A percentile compares a stretch with the other conserved stretches of the same genome.
Conservation (phyloP, 352 stramenopile species). For the Salisapilia sapeloensis region DNA sequence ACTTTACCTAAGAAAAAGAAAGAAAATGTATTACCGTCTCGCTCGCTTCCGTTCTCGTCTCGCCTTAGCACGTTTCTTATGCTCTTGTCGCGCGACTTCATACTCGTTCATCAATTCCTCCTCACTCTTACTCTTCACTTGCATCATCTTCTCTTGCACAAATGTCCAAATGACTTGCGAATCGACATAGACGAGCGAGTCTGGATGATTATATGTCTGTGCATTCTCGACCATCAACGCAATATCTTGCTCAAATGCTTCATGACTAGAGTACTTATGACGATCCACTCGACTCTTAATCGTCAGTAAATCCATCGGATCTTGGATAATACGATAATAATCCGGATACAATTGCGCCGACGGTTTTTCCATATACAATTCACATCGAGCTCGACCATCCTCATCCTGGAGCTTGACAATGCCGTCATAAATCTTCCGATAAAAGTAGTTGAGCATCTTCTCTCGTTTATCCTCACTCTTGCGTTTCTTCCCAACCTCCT, state of each 20-base stretch:
- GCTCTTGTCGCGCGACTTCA: slow-evolving; percentile 60
- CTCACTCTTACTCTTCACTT: slow-evolving; percentile 33
- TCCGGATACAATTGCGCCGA: slow-evolving; percentile 72
- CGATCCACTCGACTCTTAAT: slow-evolving; percentile 69
- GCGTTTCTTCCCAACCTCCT: slow-evolving; percentile 12
- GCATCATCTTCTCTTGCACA: slow-evolving; percentile 63
- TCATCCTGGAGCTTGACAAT: slow-evolving; percentile 62
- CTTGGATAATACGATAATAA: slow-evolving; percentile 80
- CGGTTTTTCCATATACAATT: slow-evolving; percentile 67
- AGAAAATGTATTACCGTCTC: slow-evolving; percentile 28
- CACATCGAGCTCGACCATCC: slow-evolving; percentile 39
- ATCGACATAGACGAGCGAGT: slow-evolving; percentile 72
- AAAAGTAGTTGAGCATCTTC: slow-evolving; percentile 66
- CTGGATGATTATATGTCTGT: slow-evolving; percentile 71
- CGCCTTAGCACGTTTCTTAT: slow-evolving; percentile 54
- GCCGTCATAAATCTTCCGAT: slow-evolving; percentile 73
- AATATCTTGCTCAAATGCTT: slow-evolving; percentile 62
- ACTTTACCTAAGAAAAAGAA: slow-evolving; percentile 79
- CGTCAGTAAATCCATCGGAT: slow-evolving; percentile 77
- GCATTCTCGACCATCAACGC: slow-evolving; percentile 78
- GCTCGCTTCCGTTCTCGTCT: slow-evolving; percentile 67
- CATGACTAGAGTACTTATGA: slow-evolving; percentile 43
- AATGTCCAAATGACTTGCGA: slow-evolving; percentile 76
- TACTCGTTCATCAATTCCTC: slow-evolving; percentile 44
- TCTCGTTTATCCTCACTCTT: slow-evolving; percentile 5